Conservation (phyloP, 192 early-diverging fungal species). For the Podila clonocystis region DNA sequence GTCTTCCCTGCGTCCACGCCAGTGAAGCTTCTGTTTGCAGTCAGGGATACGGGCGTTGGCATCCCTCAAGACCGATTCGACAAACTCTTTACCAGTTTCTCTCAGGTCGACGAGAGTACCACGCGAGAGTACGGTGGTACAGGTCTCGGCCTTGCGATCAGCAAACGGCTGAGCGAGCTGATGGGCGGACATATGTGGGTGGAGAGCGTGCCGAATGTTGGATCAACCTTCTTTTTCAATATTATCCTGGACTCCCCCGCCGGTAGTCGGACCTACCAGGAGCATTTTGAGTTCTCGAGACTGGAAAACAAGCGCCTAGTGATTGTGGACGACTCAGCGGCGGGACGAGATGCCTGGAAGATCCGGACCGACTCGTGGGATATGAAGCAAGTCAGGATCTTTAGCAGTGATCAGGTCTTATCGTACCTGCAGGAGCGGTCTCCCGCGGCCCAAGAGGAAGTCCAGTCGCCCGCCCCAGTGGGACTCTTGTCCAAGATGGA, state of each 20-base stretch:
- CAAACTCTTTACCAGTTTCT: constrained; percentile 70
- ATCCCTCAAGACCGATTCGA: constrained; percentile 64
- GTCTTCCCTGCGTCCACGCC: constrained; percentile 19
- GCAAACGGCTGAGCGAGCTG: constrained; percentile 65
- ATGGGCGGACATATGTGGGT: constrained; percentile 77
- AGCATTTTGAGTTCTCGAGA: constrained; percentile 42
- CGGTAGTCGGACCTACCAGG: constrained; percentile 26
- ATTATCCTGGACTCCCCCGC: constrained; percentile 52
- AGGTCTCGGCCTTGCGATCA: constrained; percentile 75
- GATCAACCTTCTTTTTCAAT: constrained; percentile 64
- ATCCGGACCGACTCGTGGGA: constrained; percentile 27
- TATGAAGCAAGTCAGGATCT: constrained; percentile 30
- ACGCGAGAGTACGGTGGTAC: constrained; percentile 68
- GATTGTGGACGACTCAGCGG: constrained; percentile 30
- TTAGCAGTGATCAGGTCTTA: constrained; percentile 27
- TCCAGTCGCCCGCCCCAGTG: not conserved
- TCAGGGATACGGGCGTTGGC: constrained; percentile 73
- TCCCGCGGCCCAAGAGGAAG: not conserved
- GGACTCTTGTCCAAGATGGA: constrained; percentile 25
- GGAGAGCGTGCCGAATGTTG: constrained; percentile 58
- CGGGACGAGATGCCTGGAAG: constrained; percentile 43
- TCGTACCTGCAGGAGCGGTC: constrained; percentile 9
- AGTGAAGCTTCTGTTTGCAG: constrained; percentile 39
- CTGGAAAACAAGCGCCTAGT: constrained; percentile 32
- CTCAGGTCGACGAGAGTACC: constrained; percentile 70